Base-by-base conservation (phyloP, 2,329 filamentous ascomycete species). In the Thelonectria rubi region DNA sequence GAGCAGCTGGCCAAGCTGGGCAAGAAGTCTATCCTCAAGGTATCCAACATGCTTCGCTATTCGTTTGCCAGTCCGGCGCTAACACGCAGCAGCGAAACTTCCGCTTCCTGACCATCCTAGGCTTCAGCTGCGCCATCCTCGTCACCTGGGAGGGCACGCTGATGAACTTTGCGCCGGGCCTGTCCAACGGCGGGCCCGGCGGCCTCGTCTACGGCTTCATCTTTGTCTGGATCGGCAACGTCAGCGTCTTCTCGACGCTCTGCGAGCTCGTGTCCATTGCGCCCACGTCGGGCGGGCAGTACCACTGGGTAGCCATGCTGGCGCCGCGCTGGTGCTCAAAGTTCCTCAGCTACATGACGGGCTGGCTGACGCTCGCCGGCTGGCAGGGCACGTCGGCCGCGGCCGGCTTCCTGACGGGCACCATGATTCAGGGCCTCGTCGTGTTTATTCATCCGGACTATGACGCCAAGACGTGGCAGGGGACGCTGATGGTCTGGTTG, bases 251-350 rank as follows among this genome's bases (percentile, higher is more conserved):
- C 24, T 73, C 76, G 3, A 77, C 71, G n/a, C 67, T 75, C 62
- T 72, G 69, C 15, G 80, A 82, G 69, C 76, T 81, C 63, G 77
- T 78, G 1, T 81, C 78, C 0, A 81, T 82, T 75, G 78, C 83
- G 62, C 65, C 85, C 68, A 69, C 86, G 67, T 58, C 83, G 0
- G 86, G 84, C 48, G 86, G 86, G 7, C 84, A 88, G 73, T 88
- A 88, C 64, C 84, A 87, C 69, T 87, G 85, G 84, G 83, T 87
- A 0, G 84, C 81, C 1, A 81, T 84, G 65, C 80, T 87, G 56
- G 81, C 73, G 2, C 81, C 84, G 1, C 73, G 73, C 1, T 74
- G 74, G 17, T 78, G 77, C 30, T 81, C 86, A 64, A 84, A 82
- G 58, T 81, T 84, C 51, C 74, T 87, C 5, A 86, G 83, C 63